These are phyloP conservation scores for Coemansia aciculifera DNA, from an alignment of 192 early-diverging fungal species.

Conservation along the genomic window DNA sequence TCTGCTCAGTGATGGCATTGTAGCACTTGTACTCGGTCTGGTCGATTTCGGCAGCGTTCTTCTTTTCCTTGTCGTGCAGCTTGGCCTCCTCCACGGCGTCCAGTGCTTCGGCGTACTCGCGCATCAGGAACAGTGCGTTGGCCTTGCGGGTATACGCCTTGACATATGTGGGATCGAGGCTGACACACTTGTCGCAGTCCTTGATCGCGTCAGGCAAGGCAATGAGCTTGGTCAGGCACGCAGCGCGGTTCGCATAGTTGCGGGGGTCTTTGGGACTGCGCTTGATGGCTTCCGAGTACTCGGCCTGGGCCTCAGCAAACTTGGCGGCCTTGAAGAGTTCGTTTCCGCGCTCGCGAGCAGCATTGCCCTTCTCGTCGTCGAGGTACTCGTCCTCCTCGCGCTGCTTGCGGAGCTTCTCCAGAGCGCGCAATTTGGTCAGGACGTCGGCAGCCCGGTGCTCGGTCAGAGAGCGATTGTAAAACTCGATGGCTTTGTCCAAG, in stretches of 20 bases:
- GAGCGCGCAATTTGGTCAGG: slow-evolving; percentile 82
- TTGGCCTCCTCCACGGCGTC: slow-evolving; percentile 80
- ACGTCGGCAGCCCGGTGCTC: slow-evolving; percentile 95
- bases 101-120: slow-evolving; percentile 82
- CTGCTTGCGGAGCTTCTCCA: slow-evolving; percentile 78
- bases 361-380: slow-evolving; percentile 77
- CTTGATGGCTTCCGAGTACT: slow-evolving; percentile 97
- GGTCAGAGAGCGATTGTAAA: slow-evolving; percentile 87
- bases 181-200: slow-evolving; percentile 89
- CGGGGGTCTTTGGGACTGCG: slow-evolving; percentile 87
- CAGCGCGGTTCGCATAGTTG: slow-evolving; percentile 95
- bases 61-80: slow-evolving; percentile 77
- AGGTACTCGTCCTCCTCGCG: slow-evolving; percentile 84
- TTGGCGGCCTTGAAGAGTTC: slow-evolving; percentile 87
- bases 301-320: slow-evolving; percentile 82
- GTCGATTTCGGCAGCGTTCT: slow-evolving; percentile 84
- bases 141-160: slow-evolving; percentile 98
- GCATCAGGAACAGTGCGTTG: slow-evolving; percentile 81
- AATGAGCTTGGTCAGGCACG: slow-evolving; percentile 92
- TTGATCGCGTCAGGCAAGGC: slow-evolving; percentile 91
- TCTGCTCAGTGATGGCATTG: slow-evolving; percentile 66
- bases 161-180: slow-evolving; percentile 82
- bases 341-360: slow-evolving; percentile 93
- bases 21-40: slow-evolving; percentile 80
- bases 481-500: slow-evolving; percentile 84